Evolutionary conservation across 805 yeast species (phyloP).

Genomic region (Blastobotrys chiropterorum): DNA sequence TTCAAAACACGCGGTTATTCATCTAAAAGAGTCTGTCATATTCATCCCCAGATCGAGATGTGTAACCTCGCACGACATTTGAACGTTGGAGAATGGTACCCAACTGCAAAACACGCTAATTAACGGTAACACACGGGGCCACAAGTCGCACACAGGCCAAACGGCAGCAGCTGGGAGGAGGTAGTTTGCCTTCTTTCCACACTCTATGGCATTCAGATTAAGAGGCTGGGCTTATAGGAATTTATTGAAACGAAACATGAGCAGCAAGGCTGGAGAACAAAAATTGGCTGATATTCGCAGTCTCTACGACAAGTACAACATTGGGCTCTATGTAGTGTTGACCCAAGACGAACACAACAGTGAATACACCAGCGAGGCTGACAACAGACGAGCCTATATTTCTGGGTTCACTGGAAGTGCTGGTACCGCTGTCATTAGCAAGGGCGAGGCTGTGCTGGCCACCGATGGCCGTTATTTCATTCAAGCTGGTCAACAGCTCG

Average conservation of each 20-base stretch:
- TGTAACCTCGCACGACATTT: no score
- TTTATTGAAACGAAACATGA: neutral
- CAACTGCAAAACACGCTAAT: neutral
- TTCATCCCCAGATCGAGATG: no score
- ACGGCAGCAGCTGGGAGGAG: neutral
- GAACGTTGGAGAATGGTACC: no score
- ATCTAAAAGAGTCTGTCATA: no score
- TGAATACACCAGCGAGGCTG: constrained; percentile 78
- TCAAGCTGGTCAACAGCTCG: constrained; percentile 83
- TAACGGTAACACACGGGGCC: neutral
- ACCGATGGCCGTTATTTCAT: constrained; percentile 94
- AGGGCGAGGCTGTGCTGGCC: constrained; percentile 65
- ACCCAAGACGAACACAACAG: constrained; percentile 93
- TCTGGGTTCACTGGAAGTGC: constrained; percentile 90
- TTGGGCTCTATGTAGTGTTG: constrained; percentile 73
- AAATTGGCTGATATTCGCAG: constrained; percentile 50
- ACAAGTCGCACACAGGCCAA: no score
- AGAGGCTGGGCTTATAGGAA: constrained; percentile 13
- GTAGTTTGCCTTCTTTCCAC: neutral
- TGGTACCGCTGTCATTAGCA: constrained; percentile 81
- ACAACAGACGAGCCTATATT: constrained; percentile 75
- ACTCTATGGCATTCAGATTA: constrained; percentile 13
- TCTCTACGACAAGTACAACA: constrained; percentile 53
- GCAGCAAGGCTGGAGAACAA: neutral
- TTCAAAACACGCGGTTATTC: no score